Evolutionary conservation across 306 rosid genomes (phyloP), one percentile per base, ranked within the genome.

Genomic region (Pterocarpus santalinus): DNA sequence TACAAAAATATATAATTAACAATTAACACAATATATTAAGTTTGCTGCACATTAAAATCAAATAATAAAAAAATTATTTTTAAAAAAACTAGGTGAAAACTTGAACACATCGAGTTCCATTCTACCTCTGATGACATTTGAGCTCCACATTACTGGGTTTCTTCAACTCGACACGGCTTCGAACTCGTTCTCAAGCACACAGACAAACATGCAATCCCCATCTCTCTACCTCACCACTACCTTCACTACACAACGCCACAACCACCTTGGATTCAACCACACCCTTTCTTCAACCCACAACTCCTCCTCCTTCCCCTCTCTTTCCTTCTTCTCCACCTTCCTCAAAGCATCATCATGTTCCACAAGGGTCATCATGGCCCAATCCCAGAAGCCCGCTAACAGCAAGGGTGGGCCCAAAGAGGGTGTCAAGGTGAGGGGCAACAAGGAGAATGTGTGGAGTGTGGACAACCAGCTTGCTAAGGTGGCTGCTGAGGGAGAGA

Each of bases 391-490:
- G 75, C 83, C 85, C 73, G 63, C 67, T 71, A 49, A 49, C 69
- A 80, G 35, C 61, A 79, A 69, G 72, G 22, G 79, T 38, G 81
- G 70, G 15, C 66, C 76, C 34, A 85, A 81, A 35, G 73, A 57
- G 33, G 79, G 82, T 30, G 9, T 35, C 36, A 81, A 66, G 12
- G 73, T 85, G 36, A 90, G 79, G 87, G 97, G 98, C 4, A 88
- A 88, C 80, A 86, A 91, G 84, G 97, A 90, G 4, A 95, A 95
- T 66, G 91, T 91, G 15, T 95, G 99, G 99, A 93, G 99, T 79
- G 49, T 93, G 28, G 99, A 95, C 80, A 93, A 95, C 43, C 89
- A 94, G 38, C 78, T 87, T 13, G 89, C 89, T 13, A 80, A 78
- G 33, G 80, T 89, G 11, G 32, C 81, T 15, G 72, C 87, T 35